Conservation (phyloP, 2,329 filamentous ascomycete genomes). For the Aspergillus sp. region DNA sequence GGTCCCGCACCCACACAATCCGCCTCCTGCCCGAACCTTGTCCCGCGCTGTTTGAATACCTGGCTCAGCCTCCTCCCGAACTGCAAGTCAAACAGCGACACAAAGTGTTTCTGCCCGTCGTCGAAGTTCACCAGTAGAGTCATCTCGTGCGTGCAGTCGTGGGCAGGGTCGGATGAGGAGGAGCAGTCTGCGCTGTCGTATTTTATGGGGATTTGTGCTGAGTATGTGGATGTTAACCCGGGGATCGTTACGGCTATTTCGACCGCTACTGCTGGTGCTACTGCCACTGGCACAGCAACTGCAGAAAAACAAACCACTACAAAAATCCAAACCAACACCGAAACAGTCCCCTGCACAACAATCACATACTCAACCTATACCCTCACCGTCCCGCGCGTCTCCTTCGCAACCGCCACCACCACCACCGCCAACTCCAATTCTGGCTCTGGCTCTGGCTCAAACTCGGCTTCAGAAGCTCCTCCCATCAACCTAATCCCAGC, state of each 20-base stretch:
- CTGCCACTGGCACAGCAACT: slow-evolving; percentile 45
- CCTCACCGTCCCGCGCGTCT: not conserved
- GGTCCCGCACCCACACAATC: slow-evolving; percentile 2
- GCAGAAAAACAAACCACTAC: slow-evolving; percentile 10
- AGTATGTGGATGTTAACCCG: slow-evolving; percentile 68
- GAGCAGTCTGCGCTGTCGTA: slow-evolving; percentile 66
- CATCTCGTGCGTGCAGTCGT: slow-evolving; percentile 71
- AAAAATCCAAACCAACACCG: no score
- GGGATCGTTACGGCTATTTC: slow-evolving; percentile 71
- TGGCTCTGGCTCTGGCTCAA: not conserved
- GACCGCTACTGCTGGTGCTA: slow-evolving; percentile 26
- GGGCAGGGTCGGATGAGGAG: slow-evolving; percentile 59
- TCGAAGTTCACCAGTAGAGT: slow-evolving; percentile 67
- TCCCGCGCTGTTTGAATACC: slow-evolving; percentile 86
- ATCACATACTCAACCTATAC: not conserved
- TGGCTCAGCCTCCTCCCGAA: slow-evolving; percentile 62
- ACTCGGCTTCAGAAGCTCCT: no score
- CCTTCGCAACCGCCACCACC: not conserved
- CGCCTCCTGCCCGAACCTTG: slow-evolving; percentile 54
- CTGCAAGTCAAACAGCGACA: slow-evolving; percentile 78
- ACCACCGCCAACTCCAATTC: slow-evolving; percentile 6
- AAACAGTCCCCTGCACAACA: slow-evolving; percentile 8
- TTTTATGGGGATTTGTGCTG: slow-evolving; percentile 85
- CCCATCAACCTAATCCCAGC: no score
- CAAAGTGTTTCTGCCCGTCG: slow-evolving; percentile 78